phyloP scores from a whole-genome alignment of 352 stramenopile species.

The Elongisporangium senticosum region DNA sequence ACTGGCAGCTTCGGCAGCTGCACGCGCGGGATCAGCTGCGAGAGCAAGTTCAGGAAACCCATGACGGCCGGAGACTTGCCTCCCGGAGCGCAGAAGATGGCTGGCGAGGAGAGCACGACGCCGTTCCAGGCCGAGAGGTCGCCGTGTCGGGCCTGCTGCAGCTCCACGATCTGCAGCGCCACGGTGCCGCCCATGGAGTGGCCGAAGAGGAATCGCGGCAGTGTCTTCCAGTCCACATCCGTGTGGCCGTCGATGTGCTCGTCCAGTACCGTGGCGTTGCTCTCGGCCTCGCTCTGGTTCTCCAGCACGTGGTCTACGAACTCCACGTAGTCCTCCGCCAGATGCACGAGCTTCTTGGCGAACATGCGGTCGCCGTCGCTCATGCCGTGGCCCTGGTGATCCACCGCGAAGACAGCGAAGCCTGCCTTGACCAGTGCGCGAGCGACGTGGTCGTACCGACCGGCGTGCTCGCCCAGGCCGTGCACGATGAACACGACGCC shows the following conservation, averaged over 20 bases:
- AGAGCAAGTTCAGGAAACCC: slow-evolving; percentile 18
- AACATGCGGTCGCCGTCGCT: slow-evolving; percentile 61
- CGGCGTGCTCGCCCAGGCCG: slow-evolving; percentile 44
- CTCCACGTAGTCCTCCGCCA: slow-evolving; percentile 45
- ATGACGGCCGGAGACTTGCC: slow-evolving; percentile 11
- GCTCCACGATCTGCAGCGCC: slow-evolving; percentile 24
- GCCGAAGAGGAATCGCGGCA: slow-evolving; percentile 49
- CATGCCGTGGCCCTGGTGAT: slow-evolving; percentile 52
- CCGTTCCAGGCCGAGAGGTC: slow-evolving; percentile 28
- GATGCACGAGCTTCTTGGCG: slow-evolving; percentile 30
- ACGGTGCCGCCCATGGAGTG: slow-evolving; percentile 56
- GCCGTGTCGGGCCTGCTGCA: slow-evolving; percentile 2
- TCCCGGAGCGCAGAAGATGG: slow-evolving; percentile 24
- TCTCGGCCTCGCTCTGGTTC: background rate
- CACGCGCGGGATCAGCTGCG: slow-evolving; percentile 25
- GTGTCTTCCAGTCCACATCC: slow-evolving; percentile 22
- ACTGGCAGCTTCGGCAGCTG: slow-evolving; percentile 23
- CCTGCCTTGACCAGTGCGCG: slow-evolving; percentile 23
- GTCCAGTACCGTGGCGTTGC: slow-evolving; percentile 21
- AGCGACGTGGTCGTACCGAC: slow-evolving; percentile 46
- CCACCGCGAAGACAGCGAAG: slow-evolving; percentile 50
- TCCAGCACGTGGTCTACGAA: slow-evolving; percentile 45
- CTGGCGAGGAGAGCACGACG: slow-evolving; percentile 30
- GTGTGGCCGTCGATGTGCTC: slow-evolving; percentile 22
- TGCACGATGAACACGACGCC: slow-evolving; percentile 54